A percentile compares a stretch with the other conserved stretches of the same genome.
Evolutionary conservation across 2,329 filamentous ascomycete genomes (phyloP).

Genomic region (Akanthomyces dipterigenus): DNA sequence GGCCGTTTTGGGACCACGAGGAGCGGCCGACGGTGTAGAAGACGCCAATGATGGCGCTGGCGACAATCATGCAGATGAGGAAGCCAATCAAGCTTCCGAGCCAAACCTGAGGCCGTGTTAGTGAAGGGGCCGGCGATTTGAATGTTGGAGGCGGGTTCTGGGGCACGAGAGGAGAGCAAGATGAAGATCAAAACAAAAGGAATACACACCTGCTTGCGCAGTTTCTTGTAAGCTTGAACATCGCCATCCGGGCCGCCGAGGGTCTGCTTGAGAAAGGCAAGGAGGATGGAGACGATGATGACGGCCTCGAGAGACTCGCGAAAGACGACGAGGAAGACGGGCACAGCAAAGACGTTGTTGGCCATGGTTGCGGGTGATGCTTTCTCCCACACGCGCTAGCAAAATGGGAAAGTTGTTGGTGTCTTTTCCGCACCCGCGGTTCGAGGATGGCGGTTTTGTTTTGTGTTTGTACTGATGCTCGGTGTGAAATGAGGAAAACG

Average conservation of each 20-base stretch:
- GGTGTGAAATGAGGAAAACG: neutral
- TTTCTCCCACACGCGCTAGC: neutral
- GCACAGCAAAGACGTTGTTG: conserved; percentile 66
- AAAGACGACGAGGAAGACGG: conserved; percentile 86
- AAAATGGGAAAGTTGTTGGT: neutral
- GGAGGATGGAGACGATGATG: conserved; percentile 80
- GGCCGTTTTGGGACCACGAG: conserved; percentile 60
- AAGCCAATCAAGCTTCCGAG: conserved; percentile 56
- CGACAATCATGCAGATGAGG: conserved; percentile 57
- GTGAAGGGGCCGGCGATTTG: too few species aligned
- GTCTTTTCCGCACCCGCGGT: neutral
- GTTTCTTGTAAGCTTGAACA: conserved; percentile 55
- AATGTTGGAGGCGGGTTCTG: too few species aligned
- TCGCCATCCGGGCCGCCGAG: conserved; percentile 59
- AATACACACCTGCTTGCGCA: conserved; percentile 53
- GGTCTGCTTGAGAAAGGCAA: conserved; percentile 79
- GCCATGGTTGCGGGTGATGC: conserved; percentile 37
- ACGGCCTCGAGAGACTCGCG: conserved; percentile 76
- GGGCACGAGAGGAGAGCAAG: neutral
- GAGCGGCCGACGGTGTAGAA: conserved; percentile 64
- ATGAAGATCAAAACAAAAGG: too few species aligned
- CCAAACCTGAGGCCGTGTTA: conserved; percentile 41
- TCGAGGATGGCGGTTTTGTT: neutral
- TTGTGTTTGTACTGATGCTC: neutral
- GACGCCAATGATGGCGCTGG: conserved; percentile 61